phyloP scores from a whole-genome alignment of 805 yeast genomes.

The Metschnikowia bowlesiae region DNA sequence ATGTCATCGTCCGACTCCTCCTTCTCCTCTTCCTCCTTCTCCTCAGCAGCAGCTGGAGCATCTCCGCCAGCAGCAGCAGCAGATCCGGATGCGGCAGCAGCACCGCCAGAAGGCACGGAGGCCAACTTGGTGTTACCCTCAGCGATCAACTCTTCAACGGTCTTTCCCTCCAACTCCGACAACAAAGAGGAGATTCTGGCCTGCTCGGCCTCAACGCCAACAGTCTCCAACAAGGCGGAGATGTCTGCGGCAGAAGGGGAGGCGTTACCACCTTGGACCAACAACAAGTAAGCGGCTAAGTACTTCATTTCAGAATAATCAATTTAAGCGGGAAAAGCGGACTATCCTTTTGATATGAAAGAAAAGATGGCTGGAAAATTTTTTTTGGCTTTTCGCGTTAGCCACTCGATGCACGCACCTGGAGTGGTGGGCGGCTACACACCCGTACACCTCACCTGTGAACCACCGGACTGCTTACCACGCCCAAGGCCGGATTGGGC shows the following conservation, averaged over 20 bases:
- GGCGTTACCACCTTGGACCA: conserved; percentile 95
- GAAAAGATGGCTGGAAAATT: conserved; percentile 12
- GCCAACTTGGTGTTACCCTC: conserved; percentile 96
- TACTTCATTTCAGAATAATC: conserved; percentile 90
- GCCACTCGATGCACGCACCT: conserved; percentile 1
- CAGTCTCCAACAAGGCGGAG: conserved; percentile 83
- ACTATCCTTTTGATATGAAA: conserved; percentile 62
- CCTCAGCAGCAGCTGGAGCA: conserved; percentile 67
- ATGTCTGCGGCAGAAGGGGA: conserved; percentile 92
- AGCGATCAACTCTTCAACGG: conserved; percentile 82
- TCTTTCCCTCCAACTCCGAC: conserved; percentile 88
- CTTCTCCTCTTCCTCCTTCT: conserved; percentile 60
- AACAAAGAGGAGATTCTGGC: conserved; percentile 77
- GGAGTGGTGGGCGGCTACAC: not conserved
- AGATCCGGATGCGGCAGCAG: conserved; percentile 77
- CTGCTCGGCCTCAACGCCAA: conserved; percentile 94
- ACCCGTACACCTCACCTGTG: not conserved
- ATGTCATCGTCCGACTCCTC: conserved; percentile 68
- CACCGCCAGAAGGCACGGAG: conserved; percentile 97
- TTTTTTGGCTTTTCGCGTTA: conserved; percentile 1
- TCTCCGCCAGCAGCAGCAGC: conserved; percentile 69
- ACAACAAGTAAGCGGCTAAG: conserved; percentile 98
- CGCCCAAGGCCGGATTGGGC: no score
- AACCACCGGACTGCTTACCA: not conserved
- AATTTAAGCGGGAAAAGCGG: conserved; percentile 72